These are phyloP conservation scores for Leishmania martiniquensis DNA, from an alignment of 208 protist genomes.

Conservation along the genomic window DNA sequence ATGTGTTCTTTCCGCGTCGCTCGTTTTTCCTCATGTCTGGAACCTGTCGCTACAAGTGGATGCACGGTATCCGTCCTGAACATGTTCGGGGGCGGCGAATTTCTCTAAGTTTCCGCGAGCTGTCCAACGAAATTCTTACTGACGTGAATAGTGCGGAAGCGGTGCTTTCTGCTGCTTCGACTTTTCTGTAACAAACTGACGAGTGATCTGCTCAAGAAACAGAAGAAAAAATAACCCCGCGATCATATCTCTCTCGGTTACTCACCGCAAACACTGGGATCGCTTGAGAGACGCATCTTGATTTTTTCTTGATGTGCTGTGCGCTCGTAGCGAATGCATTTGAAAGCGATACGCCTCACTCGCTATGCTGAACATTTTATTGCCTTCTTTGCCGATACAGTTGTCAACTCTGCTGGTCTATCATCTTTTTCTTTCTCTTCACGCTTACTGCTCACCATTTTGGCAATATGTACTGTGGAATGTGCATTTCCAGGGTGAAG, in stretches of 20 bases:
- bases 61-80: constrained; percentile 85
- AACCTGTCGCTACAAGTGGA: constrained; percentile 73
- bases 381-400: not conserved
- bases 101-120: constrained; percentile 84
- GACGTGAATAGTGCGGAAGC: constrained; percentile 21
- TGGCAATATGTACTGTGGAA: not conserved
- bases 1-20: constrained; percentile 72
- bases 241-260: not conserved
- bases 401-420: not conserved
- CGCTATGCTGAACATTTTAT: not conserved
- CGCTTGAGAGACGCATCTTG: not conserved
- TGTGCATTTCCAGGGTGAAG: not conserved
- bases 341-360: not conserved
- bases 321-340: not conserved
- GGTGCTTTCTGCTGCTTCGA: constrained; percentile 44
- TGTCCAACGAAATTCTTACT: constrained; percentile 54
- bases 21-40: constrained; percentile 81
- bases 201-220: not conserved
- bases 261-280: not conserved
- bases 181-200: constrained; percentile 47
- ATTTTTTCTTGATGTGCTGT: not conserved
- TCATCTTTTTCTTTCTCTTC: not conserved
- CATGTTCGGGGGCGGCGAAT: constrained; percentile 64
- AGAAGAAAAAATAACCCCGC: not conserved
- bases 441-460: too few relatives aligned